A percentile compares a stretch with the other conserved stretches of the same genome.
phyloP scores from a whole-genome alignment of 2,329 filamentous ascomycete genomes.

The Raffaelea ambrosiae region DNA sequence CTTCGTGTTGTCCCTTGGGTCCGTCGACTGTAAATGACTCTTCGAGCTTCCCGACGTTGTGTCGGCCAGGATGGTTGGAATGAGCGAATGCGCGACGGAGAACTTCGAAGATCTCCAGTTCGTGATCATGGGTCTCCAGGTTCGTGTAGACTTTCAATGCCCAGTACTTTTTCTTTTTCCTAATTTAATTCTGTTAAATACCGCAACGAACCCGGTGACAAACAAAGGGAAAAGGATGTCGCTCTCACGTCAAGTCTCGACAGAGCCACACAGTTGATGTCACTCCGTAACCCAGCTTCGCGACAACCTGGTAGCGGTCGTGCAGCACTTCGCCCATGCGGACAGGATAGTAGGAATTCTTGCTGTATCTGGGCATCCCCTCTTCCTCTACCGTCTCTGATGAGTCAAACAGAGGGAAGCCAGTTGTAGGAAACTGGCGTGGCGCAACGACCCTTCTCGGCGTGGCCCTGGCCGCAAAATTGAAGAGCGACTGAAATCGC shows the following conservation, averaged over 20 bases:
- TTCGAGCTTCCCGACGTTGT: slow-evolving; percentile 21
- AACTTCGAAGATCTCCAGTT: not conserved
- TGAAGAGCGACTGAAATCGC: no score
- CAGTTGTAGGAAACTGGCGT: slow-evolving; percentile 1
- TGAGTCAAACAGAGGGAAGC: slow-evolving; percentile 1
- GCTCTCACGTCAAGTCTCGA: slow-evolving; percentile 10
- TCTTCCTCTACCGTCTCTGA: slow-evolving; percentile 22
- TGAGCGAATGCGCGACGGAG: not conserved
- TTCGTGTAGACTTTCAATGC: not conserved
- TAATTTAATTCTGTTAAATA: not conserved
- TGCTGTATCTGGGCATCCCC: slow-evolving; percentile 9
- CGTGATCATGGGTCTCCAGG: not conserved
- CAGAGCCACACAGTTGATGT: slow-evolving; percentile 15
- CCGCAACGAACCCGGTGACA: not conserved
- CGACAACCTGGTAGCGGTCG: slow-evolving; percentile 14
- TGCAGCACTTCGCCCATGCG: slow-evolving; percentile 12
- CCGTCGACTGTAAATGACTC: slow-evolving; percentile 23
- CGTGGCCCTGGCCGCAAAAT: no score
- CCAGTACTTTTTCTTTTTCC: not conserved
- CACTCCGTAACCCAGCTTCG: slow-evolving; percentile 14
- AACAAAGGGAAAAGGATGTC: not conserved
- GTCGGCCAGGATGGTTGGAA: slow-evolving; percentile 17
- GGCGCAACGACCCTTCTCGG: not conserved
- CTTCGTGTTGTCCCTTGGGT: slow-evolving; percentile 22
- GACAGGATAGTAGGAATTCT: slow-evolving; percentile 11